Evolutionary conservation across 192 early-diverging fungal genomes (phyloP).

Genomic region (Linnemannia zychae): DNA sequence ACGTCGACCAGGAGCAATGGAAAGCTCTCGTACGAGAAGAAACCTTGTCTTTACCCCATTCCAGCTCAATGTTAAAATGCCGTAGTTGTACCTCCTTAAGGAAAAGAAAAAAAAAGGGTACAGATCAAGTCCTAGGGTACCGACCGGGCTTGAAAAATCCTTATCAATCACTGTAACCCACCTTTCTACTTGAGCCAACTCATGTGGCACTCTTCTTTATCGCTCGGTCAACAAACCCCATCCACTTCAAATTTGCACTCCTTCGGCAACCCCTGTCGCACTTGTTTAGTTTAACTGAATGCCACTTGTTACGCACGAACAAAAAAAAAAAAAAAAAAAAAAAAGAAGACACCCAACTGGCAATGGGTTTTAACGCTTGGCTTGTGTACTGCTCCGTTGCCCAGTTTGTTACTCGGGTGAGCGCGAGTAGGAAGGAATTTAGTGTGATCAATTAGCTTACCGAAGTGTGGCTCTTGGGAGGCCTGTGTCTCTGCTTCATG

Average conservation of each 20-base stretch:
- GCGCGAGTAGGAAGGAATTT: not conserved
- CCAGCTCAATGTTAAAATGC: not conserved
- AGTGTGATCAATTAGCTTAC: constrained; percentile 10
- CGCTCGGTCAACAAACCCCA: not conserved
- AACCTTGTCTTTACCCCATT: not conserved
- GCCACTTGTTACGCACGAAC: not conserved
- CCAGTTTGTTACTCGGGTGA: not conserved
- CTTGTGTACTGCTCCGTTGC: not conserved
- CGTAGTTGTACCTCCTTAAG: not conserved
- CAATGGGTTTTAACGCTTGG: not conserved
- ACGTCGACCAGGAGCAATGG: not conserved
- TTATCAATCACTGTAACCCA: not conserved
- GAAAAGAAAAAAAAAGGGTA: too few relatives aligned
- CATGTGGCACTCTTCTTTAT: not conserved
- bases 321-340: not conserved
- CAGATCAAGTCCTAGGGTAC: not conserved
- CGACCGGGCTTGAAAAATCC: not conserved
- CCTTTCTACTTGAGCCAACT: not conserved
- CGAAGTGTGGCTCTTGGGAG: not conserved
- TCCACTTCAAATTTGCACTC: not conserved
- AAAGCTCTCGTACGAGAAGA: not conserved
- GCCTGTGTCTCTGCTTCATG: constrained; percentile 20
- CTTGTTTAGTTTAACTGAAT: not conserved
- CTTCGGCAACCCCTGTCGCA: not conserved
- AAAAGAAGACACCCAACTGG: too few relatives aligned